Evolutionary conservation across 352 stramenopile genomes (phyloP), one percentile per base, ranked within the genome.

Genomic region (Phytophthora foliorum): DNA sequence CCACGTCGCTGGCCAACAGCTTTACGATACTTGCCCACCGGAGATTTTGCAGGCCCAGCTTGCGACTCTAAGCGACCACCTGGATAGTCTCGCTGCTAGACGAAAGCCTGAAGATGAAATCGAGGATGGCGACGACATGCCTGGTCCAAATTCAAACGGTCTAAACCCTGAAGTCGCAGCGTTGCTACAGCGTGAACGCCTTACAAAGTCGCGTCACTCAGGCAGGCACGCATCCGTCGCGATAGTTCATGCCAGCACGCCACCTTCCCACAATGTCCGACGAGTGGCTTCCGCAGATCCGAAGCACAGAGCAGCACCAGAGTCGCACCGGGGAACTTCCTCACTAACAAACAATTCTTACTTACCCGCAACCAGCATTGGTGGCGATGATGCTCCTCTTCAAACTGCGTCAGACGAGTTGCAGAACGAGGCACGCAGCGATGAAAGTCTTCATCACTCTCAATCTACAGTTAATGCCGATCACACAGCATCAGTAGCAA

Each of bases 41-140:
- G 86, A 92, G 53, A 63, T 94, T 16, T 67, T 73, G 29, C 48
- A 92, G 8, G 82, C 84, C 7, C 74, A 71, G 14, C 62, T 91
- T 6, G 76, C 82, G 0, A 77, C 74, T 46, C 45, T 90, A 29
- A 75, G 57, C 0, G 71, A 88, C 14, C 80, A 64, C 13, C 69
- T 92, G 6, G 73, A 62, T 2, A 44, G 16, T 22, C 54, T 74
- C 21, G 61, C 44, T 16, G 16, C 38, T 72, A 45, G 71, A 77
- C 59, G 66, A 16, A 48, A 22, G 6, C 21, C 6, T n/a, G 44
- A 56, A 41, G 48, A 55, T 21, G 38, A 58, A 41, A 34, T 31
- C 8, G 39, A 67, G 44, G 62, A 65, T 27, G 22, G 10, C 11
- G 21, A 54, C 3, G 27, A 56, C n/a, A 5, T 2, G 16, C 21